A percentile compares a stretch with the other conserved stretches of the same genome.
phyloP scores from a whole-genome alignment of 2,329 filamentous ascomycete genomes.

The Colletotrichum lini region DNA sequence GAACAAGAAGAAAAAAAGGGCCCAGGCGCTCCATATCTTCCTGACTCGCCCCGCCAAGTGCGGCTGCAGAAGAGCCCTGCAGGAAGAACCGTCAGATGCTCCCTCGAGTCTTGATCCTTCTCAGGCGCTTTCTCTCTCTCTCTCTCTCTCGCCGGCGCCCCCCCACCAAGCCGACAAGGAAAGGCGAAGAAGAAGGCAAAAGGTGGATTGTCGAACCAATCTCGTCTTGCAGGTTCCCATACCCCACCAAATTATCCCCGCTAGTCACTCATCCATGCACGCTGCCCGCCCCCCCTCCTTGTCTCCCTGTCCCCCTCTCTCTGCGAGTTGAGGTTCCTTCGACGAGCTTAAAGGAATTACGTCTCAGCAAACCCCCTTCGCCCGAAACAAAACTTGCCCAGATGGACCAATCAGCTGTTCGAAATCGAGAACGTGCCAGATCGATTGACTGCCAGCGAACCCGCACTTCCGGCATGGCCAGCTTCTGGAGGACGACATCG shows the following conservation, averaged over 20 bases:
- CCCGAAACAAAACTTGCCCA: constrained; percentile 9
- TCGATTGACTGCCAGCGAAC: constrained; percentile 43
- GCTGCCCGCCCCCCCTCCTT: constrained; percentile 1
- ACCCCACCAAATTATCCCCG: constrained; percentile 10
- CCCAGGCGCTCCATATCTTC: not conserved
- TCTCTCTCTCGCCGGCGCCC: no score
- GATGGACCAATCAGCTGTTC: constrained; percentile 35
- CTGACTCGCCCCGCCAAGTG: constrained; percentile 34
- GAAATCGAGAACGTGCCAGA: constrained; percentile 40
- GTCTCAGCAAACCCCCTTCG: constrained; percentile 17
- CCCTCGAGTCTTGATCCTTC: no score
- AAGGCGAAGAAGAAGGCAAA: not conserved
- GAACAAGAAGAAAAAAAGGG: no score
- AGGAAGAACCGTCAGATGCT: constrained; percentile 5
- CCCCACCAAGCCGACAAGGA: constrained; percentile 7
- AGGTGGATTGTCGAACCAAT: constrained; percentile 19
- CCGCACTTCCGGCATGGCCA: constrained; percentile 40
- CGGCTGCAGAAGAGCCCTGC: constrained; percentile 20
- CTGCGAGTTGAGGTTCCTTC: not conserved
- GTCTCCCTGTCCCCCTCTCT: not conserved
- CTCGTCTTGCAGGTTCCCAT: not conserved
- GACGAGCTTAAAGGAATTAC: constrained; percentile 35
- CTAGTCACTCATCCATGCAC: constrained; percentile 8
- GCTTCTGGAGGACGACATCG: not conserved
- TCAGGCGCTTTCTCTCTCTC: not conserved